Evolutionary conservation across 2,329 filamentous ascomycete genomes (phyloP).

Genomic region (Periconia sp.): DNA sequence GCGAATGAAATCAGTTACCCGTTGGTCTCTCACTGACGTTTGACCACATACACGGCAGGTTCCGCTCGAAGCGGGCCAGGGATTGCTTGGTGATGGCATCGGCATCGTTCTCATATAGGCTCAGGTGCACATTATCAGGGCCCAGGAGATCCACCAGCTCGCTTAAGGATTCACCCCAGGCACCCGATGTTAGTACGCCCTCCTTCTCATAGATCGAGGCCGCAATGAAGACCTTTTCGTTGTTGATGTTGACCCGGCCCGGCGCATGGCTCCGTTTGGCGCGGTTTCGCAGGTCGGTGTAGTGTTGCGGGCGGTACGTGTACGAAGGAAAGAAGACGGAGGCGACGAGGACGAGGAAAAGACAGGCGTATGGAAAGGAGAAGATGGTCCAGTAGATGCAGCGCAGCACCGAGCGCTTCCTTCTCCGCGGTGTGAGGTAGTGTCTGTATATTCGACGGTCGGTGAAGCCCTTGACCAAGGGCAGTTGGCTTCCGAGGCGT

Average conservation of each 20-base stretch:
- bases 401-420: slow-evolving; percentile 33
- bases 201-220: slow-evolving; percentile 68
- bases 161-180: slow-evolving; percentile 64
- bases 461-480: slow-evolving; percentile 28
- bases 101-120: slow-evolving; percentile 73
- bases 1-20: not conserved
- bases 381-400: slow-evolving; percentile 35
- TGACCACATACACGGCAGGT: slow-evolving; percentile 45
- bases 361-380: slow-evolving; percentile 33
- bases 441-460: slow-evolving; percentile 33
- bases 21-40: not conserved
- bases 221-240: slow-evolving; percentile 73
- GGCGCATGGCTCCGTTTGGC: slow-evolving; percentile 25
- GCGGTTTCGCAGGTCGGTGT: slow-evolving; percentile 46
- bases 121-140: slow-evolving; percentile 67
- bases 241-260: slow-evolving; percentile 53
- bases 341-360: slow-evolving; percentile 46
- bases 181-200: slow-evolving; percentile 62
- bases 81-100: slow-evolving; percentile 59
- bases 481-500: slow-evolving; percentile 17
- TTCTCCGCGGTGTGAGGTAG: slow-evolving; percentile 36
- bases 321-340: slow-evolving; percentile 59
- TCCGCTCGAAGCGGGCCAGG: slow-evolving; percentile 56
- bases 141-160: slow-evolving; percentile 68
- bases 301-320: slow-evolving; percentile 56